Evolutionary conservation across 1,284 basidiomycete genomes (phyloP), one percentile per base, ranked within the genome.

Genomic region (Fomitopsis pinicola): DNA sequence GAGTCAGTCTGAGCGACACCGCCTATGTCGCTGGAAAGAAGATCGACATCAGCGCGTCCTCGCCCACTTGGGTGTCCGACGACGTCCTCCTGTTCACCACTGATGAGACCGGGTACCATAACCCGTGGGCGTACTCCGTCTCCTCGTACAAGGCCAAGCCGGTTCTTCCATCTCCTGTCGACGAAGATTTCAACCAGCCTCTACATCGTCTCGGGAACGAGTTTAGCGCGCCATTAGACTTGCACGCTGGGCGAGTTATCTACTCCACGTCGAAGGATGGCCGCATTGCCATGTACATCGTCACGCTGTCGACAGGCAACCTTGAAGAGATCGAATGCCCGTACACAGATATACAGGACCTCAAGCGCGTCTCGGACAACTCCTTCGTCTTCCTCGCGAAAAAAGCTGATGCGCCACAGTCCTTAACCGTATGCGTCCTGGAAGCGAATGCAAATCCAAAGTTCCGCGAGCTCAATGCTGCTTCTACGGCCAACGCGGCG

Each of bases 71-170:
- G 91, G 73, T 80, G 2, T 78, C 77, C 53, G 73, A 82, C 58
- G 77, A 82, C 19, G 81, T 75, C 0, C 75, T 94, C n/a, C 69
- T 90, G 17, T 93, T 87, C 75, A 83, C 85, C 19, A 83, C 78
- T 45, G 91, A 94, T 67, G 76, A 78, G 55, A 82, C 85, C n/a
- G 87, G 87, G 0, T 94, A 80, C 68, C 78, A 83, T 58, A 92
- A 92, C 66, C 89, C 89, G 0, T 91, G 85, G 79, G 77, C 72
- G 44, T 87, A 84, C 70, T 70, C 71, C 8, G 59, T 79, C 38
- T 60, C 70, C 1, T 66, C 72, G 19, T 72, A 74, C 2, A 71
- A 72, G 53, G 75, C 78, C 2, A 68, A 68, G 0, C 74, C 80
- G 0, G 72, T 87, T 2, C 76, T 91, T 9, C 64, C 77, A 0